These are phyloP conservation scores for Physaria fendleri DNA, from an alignment of 345 rosid species.

Conservation along the genomic window DNA sequence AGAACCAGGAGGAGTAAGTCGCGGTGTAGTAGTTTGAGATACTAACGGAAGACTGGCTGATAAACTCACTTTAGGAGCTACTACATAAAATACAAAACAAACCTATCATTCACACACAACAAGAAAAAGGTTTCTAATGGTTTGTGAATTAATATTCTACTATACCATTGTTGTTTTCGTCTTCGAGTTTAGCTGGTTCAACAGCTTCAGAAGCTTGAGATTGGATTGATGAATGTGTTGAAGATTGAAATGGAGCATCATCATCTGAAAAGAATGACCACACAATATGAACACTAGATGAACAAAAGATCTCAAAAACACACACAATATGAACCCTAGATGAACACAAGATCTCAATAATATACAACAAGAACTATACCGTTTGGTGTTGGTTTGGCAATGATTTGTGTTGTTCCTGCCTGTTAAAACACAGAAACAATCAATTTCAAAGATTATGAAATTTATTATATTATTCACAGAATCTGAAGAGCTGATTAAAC, in stretches of 20 bases:
- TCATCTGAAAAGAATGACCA: conserved; percentile 60
- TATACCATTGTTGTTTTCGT: conserved; percentile 44
- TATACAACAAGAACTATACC: conserved; percentile 10
- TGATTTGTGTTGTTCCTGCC: conserved; percentile 50
- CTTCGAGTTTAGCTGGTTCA: conserved; percentile 43
- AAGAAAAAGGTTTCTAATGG: not conserved
- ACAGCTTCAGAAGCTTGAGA: conserved; percentile 50
- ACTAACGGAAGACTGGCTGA: conserved; percentile 38
- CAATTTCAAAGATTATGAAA: no score
- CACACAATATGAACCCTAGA: not conserved
- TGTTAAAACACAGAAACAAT: conserved; percentile 19
- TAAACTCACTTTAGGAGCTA: conserved; percentile 43
- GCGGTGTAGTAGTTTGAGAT: conserved; percentile 68
- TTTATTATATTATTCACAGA: no score
- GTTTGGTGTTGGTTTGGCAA: conserved; percentile 74
- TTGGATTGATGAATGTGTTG: conserved; percentile 45
- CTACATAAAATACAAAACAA: not conserved
- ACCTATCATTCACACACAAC: not conserved
- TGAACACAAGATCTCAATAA: not conserved
- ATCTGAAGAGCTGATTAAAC: no score
- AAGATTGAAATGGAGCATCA: conserved; percentile 39
- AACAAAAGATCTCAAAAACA: no score
- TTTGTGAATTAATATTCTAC: not conserved
- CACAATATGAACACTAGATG: no score
- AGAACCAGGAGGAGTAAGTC: conserved; percentile 80